phyloP scores from a whole-genome alignment of 352 stramenopile species.

The Aphanomyces invadans region DNA sequence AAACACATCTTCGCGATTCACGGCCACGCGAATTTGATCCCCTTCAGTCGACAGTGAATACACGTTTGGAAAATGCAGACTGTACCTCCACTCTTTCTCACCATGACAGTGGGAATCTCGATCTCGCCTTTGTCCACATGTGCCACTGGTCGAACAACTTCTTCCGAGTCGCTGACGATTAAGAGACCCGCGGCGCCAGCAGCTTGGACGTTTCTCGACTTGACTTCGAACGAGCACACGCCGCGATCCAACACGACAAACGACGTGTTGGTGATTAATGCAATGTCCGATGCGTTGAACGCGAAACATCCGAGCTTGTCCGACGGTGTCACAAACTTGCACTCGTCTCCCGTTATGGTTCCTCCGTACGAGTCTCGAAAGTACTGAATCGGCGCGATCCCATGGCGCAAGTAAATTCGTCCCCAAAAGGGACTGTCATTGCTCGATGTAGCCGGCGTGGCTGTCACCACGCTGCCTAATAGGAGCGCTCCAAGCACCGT shows the following conservation, averaged over 20 bases:
- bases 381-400: slow-evolving; percentile 61
- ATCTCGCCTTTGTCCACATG: slow-evolving; percentile 40
- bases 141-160: slow-evolving; percentile 36
- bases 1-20: slow-evolving; percentile 30
- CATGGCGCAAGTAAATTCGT: slow-evolving; percentile 56
- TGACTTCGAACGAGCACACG: slow-evolving; percentile 57
- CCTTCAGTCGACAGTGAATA: slow-evolving; percentile 23
- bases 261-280: slow-evolving; percentile 34
- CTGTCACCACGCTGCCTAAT: no score
- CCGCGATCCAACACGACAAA: slow-evolving; percentile 42
- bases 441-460: no score
- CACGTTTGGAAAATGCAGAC: not conserved
- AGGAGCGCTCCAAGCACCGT: not conserved
- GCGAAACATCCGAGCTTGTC: slow-evolving; percentile 35
- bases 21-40: slow-evolving; percentile 36
- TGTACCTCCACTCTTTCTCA: slow-evolving; percentile 36
- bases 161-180: slow-evolving; percentile 42
- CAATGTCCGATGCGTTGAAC: slow-evolving; percentile 32
- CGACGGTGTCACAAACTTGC: slow-evolving; percentile 42
- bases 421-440: slow-evolving; percentile 36
- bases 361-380: slow-evolving; percentile 53
- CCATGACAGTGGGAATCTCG: slow-evolving; percentile 50
- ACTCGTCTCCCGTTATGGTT: slow-evolving; percentile 33
- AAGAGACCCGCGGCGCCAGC: slow-evolving; percentile 44
- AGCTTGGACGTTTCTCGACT: slow-evolving; percentile 40